phyloP scores from a whole-genome alignment of 2,329 filamentous ascomycete species.

The Penicillium sp. region DNA sequence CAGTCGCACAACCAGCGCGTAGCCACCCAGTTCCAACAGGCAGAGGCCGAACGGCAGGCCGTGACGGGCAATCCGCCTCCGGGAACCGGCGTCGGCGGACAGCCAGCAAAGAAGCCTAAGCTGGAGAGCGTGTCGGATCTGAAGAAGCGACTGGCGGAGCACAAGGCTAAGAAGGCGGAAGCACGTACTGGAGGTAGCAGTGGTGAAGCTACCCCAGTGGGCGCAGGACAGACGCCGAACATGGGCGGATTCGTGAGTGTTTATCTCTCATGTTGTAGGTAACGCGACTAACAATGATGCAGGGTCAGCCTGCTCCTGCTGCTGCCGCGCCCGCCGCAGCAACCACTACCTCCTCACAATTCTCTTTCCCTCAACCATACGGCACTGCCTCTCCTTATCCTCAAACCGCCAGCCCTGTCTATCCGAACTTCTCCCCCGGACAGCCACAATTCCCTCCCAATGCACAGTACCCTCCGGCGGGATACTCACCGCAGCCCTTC shows the following conservation, averaged over 20 bases:
- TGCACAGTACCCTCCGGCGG: too few species aligned
- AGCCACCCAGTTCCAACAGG: slow-evolving; percentile 73
- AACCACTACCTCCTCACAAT: slow-evolving; percentile 27
- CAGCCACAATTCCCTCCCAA: too few species aligned
- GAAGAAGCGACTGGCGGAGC: slow-evolving; percentile 69
- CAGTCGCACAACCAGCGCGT: slow-evolving; percentile 79
- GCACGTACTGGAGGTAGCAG: slow-evolving; percentile 49
- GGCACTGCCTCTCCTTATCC: slow-evolving; percentile 36
- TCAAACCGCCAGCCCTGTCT: slow-evolving; percentile 34
- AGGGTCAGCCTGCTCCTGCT: too few species aligned
- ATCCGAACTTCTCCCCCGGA: slow-evolving; percentile 30
- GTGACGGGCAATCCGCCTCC: slow-evolving; percentile 75
- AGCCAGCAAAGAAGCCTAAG: slow-evolving; percentile 55
- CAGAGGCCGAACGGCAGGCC: slow-evolving; percentile 70
- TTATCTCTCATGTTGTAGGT: too few species aligned
- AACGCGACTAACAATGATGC: slow-evolving; percentile 8
- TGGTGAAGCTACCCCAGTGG: too few species aligned
- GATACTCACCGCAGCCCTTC: too few species aligned
- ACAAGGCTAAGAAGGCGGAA: slow-evolving; percentile 58
- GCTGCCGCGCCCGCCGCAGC: too few species aligned
- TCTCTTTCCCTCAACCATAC: slow-evolving; percentile 36
- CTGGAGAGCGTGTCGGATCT: slow-evolving; percentile 68
- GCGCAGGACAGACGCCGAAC: too few species aligned
- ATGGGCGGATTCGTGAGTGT: slow-evolving; percentile 54
- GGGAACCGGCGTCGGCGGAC: slow-evolving; percentile 44